These are phyloP conservation scores for Blastosporella zonata DNA, from an alignment of 1,284 basidiomycete species.

Conservation along the genomic window DNA sequence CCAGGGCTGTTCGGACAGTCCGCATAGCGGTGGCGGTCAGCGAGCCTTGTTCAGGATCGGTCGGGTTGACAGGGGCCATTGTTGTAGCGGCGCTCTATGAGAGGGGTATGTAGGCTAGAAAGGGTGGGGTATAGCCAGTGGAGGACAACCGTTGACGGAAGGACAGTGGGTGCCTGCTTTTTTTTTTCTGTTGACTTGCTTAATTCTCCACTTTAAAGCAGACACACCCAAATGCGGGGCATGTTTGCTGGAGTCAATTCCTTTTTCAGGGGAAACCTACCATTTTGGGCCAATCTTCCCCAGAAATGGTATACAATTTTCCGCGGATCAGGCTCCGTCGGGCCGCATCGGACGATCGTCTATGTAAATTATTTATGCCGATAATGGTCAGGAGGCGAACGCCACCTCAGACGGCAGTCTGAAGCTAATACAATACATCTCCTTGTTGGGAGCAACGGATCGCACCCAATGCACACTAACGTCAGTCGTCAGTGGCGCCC, in stretches of 20 bases:
- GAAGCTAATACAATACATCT: conserved; percentile 99
- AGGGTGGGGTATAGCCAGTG: conserved; percentile 17
- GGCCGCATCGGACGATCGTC: conserved; percentile 8
- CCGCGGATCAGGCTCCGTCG: conserved; percentile 7
- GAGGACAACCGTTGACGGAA: conserved; percentile 3
- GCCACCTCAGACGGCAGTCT: conserved; percentile 68
- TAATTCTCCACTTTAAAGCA: conserved; percentile 9
- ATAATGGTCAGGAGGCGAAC: conserved; percentile 24
- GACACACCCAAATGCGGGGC: conserved; percentile 5
- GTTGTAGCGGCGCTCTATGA: conserved; percentile 9
- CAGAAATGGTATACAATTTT: not conserved
- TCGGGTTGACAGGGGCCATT: conserved; percentile 38
- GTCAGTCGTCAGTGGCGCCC: conserved; percentile 51
- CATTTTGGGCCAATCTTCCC: not conserved
- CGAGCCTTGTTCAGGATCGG: conserved; percentile 45
- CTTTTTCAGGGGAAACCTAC: conserved; percentile 7
- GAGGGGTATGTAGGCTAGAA: conserved; percentile 15
- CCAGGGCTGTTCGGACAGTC: conserved; percentile 63
- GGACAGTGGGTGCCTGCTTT: conserved; percentile 13
- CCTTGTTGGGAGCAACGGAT: conserved; percentile 94
- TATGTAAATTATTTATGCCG: conserved; percentile 4
- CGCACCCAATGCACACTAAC: conserved; percentile 77
- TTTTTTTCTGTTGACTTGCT: conserved; percentile 13
- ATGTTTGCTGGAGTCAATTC: conserved; percentile 2
- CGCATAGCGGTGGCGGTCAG: conserved; percentile 54